A percentile compares a stretch with the other conserved stretches of the same genome.
phyloP scores from a whole-genome alignment of 305 asterid species.

The Petunia hybrid region DNA sequence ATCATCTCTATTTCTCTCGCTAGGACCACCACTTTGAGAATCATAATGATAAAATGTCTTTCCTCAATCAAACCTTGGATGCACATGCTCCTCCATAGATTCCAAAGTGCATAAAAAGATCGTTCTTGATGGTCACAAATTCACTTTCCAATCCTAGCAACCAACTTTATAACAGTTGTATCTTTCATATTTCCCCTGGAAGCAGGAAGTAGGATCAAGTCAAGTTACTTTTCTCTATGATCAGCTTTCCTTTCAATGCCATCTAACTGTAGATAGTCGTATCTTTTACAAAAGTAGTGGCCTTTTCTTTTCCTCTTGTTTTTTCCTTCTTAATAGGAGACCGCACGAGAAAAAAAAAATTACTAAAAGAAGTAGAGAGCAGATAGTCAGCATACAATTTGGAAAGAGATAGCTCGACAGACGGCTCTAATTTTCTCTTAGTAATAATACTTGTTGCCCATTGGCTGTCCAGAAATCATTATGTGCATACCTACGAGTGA shows the following conservation, averaged over 20 bases:
- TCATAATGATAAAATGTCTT: constrained; percentile 27
- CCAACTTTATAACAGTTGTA: constrained; percentile 19
- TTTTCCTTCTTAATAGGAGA: neutral
- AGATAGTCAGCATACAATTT: neutral
- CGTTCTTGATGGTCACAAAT: constrained; percentile 27
- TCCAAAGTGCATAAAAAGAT: constrained; percentile 35
- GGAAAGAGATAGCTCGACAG: neutral
- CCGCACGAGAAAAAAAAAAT: too few species aligned
- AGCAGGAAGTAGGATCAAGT: constrained; percentile 29
- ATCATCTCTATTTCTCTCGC: constrained; percentile 5
- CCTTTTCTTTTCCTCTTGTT: neutral
- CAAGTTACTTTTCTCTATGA: constrained; percentile 17
- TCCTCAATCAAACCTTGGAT: constrained; percentile 27
- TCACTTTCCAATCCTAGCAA: constrained; percentile 14
- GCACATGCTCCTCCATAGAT: constrained; percentile 36
- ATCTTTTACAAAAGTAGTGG: neutral
- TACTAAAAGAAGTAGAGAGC: too few species aligned
- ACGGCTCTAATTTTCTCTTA: neutral
- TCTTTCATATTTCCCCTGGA: constrained; percentile 6
- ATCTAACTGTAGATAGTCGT: neutral
- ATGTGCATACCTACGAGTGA: neutral
- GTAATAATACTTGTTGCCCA: neutral
- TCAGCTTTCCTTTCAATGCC: neutral
- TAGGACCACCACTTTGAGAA: constrained; percentile 44
- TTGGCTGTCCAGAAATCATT: neutral